Evolutionary conservation across 805 yeast species (phyloP).

Genomic region (Pichia ethanolica): DNA sequence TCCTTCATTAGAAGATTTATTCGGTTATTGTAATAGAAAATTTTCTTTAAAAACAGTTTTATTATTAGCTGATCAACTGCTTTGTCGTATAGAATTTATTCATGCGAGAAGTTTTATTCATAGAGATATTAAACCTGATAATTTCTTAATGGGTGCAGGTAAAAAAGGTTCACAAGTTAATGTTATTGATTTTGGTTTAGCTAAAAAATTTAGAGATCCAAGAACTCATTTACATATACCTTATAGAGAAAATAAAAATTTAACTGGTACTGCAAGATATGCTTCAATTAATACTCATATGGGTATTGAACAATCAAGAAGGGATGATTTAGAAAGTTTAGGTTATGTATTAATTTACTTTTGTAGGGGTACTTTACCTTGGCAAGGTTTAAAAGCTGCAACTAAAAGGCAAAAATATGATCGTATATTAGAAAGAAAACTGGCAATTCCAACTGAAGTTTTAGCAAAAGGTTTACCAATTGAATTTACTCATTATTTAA

Average conservation of each 20-base stretch:
- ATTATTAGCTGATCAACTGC: slow-evolving; percentile 93
- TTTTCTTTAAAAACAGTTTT: slow-evolving; percentile 84
- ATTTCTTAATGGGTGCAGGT: slow-evolving; percentile 70
- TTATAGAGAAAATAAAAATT: slow-evolving; percentile 88
- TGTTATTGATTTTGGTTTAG: slow-evolving; percentile 97
- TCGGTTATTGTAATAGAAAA: slow-evolving; percentile 96
- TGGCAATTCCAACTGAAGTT: slow-evolving; percentile 77
- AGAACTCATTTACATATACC: slow-evolving; percentile 94
- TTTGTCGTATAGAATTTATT: slow-evolving; percentile 72
- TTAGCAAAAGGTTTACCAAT: slow-evolving; percentile 88
- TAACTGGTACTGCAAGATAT: slow-evolving; percentile 97
- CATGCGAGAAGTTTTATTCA: slow-evolving; percentile 88
- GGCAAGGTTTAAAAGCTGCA: slow-evolving; percentile 99
- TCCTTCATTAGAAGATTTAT: slow-evolving; percentile 90
- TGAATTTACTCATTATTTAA: slow-evolving; percentile 82
- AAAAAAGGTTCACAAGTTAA: slow-evolving; percentile 81
- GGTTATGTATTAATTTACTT: slow-evolving; percentile 97
- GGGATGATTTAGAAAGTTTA: slow-evolving; percentile 93
- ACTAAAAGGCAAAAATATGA: slow-evolving; percentile 97
- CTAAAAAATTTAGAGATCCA: slow-evolving; percentile 95
- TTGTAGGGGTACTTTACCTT: slow-evolving; percentile 87
- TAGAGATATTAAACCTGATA: slow-evolving; percentile 96
- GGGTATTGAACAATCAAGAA: slow-evolving; percentile 93
- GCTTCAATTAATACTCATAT: slow-evolving; percentile 97
- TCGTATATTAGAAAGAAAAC: slow-evolving; percentile 93